Base-by-base conservation (phyloP, 1,284 basidiomycete genomes). In the Afroboletus lepidellus region DNA sequence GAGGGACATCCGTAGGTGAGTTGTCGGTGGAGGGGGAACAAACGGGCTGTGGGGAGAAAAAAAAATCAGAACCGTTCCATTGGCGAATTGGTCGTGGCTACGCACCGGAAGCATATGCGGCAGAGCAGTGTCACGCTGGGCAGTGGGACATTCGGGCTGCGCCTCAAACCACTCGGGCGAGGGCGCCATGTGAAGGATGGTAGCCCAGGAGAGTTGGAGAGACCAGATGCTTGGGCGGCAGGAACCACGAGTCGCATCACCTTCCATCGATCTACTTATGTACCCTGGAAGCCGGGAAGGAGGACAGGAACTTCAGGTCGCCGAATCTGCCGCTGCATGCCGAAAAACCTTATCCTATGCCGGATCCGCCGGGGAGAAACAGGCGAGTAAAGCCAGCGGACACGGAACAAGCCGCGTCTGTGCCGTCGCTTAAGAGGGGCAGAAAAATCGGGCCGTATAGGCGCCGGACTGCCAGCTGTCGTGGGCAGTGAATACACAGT, bases 261-360 rank as follows among this genome's bases (percentile, higher is more conserved):
- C 42, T 27, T 43, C 38, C 29, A 46, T 61, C 39, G 37, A 46
- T 50, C 50, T 53, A 57, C 51, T 53, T 59, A 65, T 43, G 41
- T 37, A 41, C 38, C 15, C 43, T 24, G 42, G 48, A 60, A 54
- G 30, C 24, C 38, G 30, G 25, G 23, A 45, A 25, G 45, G 21
- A 54, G 49, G 37, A 37, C 39, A 37, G 39, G 32, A 46, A 49
- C 42, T 33, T 7, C 23, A 21, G 29, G 36, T 25, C 11, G 33
- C 45, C 44, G 33, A 32, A n/a, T 34, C 32, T 47, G 41, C 53
- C 47, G 38, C 20, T 42, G 43, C 30, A 2, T 58, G 58, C 58
- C 60, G 60, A 63, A 29, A 21, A 59, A 63, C 55, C 50, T 44
- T 48, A 47, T 36, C 6, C 20, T 8, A 33, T 50, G 47, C 57